A percentile compares a stretch with the other conserved stretches of the same genome.
Conservation (phyloP, 202 grass and related monocot species). For the Panicum hallii region DNA sequence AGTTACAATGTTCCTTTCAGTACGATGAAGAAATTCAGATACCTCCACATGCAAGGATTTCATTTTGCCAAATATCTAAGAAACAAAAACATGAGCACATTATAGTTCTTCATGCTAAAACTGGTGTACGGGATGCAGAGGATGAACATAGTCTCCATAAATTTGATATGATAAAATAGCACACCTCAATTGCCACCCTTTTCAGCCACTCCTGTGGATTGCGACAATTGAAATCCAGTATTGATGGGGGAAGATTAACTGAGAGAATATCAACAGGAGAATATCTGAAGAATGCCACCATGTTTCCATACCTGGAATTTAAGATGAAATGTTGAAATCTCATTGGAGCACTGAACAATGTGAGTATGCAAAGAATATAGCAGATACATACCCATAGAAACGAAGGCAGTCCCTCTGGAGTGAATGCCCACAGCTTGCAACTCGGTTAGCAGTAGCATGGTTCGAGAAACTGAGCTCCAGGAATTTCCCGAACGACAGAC, state of each 20-base stretch:
- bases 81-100: conserved; percentile 36
- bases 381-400: conserved; percentile 79
- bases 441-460: conserved; percentile 86
- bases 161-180: conserved; percentile 36
- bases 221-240: conserved; percentile 75
- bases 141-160: conserved; percentile 29
- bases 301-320: conserved; percentile 75
- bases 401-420: conserved; percentile 98
- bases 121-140: conserved; percentile 5
- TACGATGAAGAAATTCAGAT: conserved; percentile 73
- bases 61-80: conserved; percentile 74
- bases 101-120: conserved; percentile 20
- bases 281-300: conserved; percentile 98
- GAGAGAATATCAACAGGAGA: conserved; percentile 93
- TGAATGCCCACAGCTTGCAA: conserved; percentile 93
- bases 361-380: conserved; percentile 34
- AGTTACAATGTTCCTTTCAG: conserved; percentile 61
- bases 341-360: conserved; percentile 33
- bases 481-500: conserved; percentile 97
- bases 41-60: conserved; percentile 73
- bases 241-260: conserved; percentile 74
- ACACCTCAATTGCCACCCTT: conserved; percentile 73
- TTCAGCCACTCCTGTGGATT: conserved; percentile 72
- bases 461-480: conserved; percentile 98
- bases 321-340: conserved; percentile 37